Conservation (phyloP, 495 filamentous ascomycete species). For the Astrothelium macrocarpum region DNA sequence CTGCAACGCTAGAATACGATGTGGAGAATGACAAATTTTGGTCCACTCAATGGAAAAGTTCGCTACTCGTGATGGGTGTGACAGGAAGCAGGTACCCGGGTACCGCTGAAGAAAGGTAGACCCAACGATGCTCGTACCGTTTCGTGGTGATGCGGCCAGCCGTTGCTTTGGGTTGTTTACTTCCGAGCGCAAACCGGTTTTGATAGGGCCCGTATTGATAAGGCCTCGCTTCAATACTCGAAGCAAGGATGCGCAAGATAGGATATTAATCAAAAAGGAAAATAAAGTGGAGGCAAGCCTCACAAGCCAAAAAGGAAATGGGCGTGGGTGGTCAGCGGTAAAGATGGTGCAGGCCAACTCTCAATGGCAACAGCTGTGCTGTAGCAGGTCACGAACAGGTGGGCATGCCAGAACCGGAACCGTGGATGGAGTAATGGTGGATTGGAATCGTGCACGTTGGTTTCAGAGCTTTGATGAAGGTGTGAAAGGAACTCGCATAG, state of each 20-base stretch:
- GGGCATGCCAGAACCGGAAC: not conserved
- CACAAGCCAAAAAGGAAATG: not conserved
- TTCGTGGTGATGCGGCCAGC: conserved; percentile 2
- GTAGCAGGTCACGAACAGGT: not conserved
- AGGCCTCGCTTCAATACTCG: not conserved
- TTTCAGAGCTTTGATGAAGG: conserved; percentile 1
- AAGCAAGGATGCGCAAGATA: not conserved
- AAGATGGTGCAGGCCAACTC: not conserved
- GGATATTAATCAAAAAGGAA: not conserved
- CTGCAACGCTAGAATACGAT: not conserved
- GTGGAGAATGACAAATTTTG: not conserved
- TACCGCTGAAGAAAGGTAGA: not conserved
- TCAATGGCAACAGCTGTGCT: not conserved
- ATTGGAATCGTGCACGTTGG: not conserved
- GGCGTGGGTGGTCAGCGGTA: not conserved
- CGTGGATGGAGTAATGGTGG: not conserved
- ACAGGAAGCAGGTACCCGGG: not conserved
- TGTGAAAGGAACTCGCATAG: not conserved
- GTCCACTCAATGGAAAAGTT: not conserved
- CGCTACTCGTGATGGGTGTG: not conserved
- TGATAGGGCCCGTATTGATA: too few relatives aligned
- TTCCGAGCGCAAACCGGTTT: too few relatives aligned
- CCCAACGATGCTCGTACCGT: not conserved
- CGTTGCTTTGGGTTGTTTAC: not conserved
- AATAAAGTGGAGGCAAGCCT: not conserved